Percentiles rank a stretch among this genome's conserved stretches.
Evolutionary conservation across 805 yeast genomes (phyloP).

Genomic region (Myxozyma sirexii): DNA sequence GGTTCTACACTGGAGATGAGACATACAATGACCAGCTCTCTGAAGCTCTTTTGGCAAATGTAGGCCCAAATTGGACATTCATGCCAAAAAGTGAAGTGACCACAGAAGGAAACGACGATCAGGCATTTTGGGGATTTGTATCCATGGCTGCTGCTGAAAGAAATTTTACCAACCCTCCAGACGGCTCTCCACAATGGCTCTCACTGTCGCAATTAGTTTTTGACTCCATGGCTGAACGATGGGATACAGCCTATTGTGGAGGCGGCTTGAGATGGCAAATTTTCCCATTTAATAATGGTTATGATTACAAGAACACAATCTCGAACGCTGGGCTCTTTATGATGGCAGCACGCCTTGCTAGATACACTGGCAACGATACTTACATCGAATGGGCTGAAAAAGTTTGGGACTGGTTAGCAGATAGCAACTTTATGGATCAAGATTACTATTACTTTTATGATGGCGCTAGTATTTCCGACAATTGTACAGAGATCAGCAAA

Average conservation of each 20-base stretch:
- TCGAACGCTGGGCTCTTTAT: conserved; percentile 81
- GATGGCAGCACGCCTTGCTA: conserved; percentile 78
- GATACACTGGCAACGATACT: conserved; percentile 72
- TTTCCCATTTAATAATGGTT: conserved; percentile 91
- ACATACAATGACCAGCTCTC: conserved; percentile 63
- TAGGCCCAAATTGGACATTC: conserved; percentile 72
- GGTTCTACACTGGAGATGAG: conserved; percentile 68
- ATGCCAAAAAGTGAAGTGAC: conserved; percentile 86
- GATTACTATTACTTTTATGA: conserved; percentile 53
- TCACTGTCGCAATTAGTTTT: conserved; percentile 84
- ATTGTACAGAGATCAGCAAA: conserved; percentile 62
- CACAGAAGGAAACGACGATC: conserved; percentile 97
- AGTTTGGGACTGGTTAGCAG: conserved; percentile 73
- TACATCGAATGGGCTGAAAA: conserved; percentile 71
- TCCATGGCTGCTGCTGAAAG: conserved; percentile 91
- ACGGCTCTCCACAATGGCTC: conserved; percentile 72
- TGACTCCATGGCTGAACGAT: conserved; percentile 85
- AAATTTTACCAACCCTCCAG: conserved; percentile 72
- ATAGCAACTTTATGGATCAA: conserved; percentile 48
- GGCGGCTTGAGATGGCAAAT: conserved; percentile 98
- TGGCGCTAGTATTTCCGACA: conserved; percentile 47
- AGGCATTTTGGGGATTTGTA: conserved; percentile 94
- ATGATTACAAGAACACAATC: conserved; percentile 86
- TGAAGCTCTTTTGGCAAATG: conserved; percentile 70
- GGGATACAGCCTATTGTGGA: conserved; percentile 74